A percentile compares a stretch with the other conserved stretches of the same genome.
Evolutionary conservation across 1,284 basidiomycete species (phyloP).

Genomic region (Cystobasidiaceae sp.): DNA sequence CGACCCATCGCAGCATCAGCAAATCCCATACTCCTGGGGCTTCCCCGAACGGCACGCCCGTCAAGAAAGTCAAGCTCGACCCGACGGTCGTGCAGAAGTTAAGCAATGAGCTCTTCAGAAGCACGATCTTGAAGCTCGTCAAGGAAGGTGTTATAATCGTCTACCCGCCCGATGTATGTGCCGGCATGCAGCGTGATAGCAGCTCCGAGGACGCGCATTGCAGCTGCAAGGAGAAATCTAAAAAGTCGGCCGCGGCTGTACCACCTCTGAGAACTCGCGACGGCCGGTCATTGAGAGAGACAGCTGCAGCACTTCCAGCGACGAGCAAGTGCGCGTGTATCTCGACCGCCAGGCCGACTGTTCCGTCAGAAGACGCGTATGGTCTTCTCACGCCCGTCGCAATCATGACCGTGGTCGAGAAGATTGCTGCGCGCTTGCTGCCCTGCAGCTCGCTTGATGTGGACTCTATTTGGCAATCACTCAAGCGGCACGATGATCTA

Average conservation of each 20-base stretch:
- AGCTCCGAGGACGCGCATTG: neutral
- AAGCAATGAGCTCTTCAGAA: conserved; percentile 14
- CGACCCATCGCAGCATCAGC: neutral
- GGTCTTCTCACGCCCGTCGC: neutral
- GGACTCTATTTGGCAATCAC: too few relatives aligned
- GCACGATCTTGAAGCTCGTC: conserved; percentile 8
- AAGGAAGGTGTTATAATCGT: conserved; percentile 11
- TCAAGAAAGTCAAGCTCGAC: neutral
- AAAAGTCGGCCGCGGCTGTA: neutral
- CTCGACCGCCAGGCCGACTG: neutral
- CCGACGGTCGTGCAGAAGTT: neutral
- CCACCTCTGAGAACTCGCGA: neutral
- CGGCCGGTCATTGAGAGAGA: neutral
- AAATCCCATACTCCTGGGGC: neutral
- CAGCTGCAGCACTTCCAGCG: neutral
- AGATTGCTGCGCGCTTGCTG: neutral
- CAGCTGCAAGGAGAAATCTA: neutral
- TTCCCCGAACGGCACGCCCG: neutral
- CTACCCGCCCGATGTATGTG: neutral
- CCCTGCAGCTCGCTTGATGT: too few relatives aligned
- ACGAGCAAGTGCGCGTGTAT: neutral
- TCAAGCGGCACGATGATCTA: too few relatives aligned
- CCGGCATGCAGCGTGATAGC: neutral
- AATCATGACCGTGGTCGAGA: conserved; percentile 1
- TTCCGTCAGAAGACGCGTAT: conserved; percentile 14